Percentiles rank a stretch among this genome's conserved stretches.
phyloP scores from a whole-genome alignment of 257 asterid genomes.

The Knoxia roxburghii region DNA sequence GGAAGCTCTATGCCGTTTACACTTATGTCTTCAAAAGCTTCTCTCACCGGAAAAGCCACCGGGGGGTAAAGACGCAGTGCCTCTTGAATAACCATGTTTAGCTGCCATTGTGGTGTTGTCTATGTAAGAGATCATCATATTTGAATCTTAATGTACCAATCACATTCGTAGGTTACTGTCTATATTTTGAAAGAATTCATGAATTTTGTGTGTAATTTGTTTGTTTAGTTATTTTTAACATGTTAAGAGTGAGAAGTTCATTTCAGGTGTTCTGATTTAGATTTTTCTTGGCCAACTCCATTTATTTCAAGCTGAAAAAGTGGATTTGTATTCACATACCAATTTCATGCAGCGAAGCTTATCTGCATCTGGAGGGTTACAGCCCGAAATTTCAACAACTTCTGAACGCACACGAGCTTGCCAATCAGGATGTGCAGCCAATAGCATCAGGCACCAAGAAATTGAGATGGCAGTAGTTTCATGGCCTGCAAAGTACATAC shows the following conservation, averaged over 20 bases:
- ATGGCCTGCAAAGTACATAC: slow-evolving; percentile 65
- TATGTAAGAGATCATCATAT: too few relatives aligned
- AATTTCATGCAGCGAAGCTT: slow-evolving; percentile 57
- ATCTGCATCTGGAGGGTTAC: slow-evolving; percentile 39
- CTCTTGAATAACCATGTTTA: slow-evolving; percentile 58
- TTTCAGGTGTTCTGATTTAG: too few relatives aligned
- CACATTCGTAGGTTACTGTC: too few relatives aligned
- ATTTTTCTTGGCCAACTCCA: too few relatives aligned
- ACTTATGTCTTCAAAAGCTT: slow-evolving; percentile 54
- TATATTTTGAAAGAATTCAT: too few relatives aligned
- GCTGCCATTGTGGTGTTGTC: too few relatives aligned
- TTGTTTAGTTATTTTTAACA: too few relatives aligned
- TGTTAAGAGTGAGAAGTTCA: background rate
- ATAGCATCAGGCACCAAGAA: slow-evolving; percentile 76
- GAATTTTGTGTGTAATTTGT: too few relatives aligned
- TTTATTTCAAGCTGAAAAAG: too few relatives aligned
- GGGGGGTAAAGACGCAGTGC: slow-evolving; percentile 72
- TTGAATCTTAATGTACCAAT: too few relatives aligned
- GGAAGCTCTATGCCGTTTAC: slow-evolving; percentile 46
- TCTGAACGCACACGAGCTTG: slow-evolving; percentile 68
- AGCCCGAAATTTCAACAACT: slow-evolving; percentile 51
- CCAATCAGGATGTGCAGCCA: slow-evolving; percentile 71
- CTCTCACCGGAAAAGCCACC: slow-evolving; percentile 53
- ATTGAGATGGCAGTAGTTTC: slow-evolving; percentile 60
- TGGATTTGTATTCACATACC: slow-evolving; percentile 27